phyloP scores from a whole-genome alignment of 371 early-diverging fungal genomes.

The Lichtheimia hyalospora region DNA sequence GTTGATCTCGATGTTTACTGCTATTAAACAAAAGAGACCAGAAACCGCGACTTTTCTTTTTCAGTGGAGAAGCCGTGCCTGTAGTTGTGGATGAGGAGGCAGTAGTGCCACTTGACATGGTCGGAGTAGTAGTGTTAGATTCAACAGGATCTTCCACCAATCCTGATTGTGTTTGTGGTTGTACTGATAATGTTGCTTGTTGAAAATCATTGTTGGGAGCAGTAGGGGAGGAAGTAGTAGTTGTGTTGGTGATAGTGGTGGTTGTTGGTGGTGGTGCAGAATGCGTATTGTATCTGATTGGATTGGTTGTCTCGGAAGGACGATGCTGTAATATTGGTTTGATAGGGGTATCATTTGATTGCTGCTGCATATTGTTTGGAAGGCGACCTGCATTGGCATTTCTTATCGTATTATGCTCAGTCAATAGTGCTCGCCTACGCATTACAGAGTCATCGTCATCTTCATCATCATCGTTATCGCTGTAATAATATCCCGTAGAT shows the following conservation, averaged over 20 bases:
- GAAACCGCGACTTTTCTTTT: slow-evolving; percentile 5
- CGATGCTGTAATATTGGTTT: no score
- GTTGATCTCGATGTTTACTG: no score
- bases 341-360: no score
- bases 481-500: not conserved
- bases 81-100: slow-evolving; percentile 2
- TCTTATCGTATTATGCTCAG: not conserved
- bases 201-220: no score
- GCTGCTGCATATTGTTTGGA: no score
- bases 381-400: no score
- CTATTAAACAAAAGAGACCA: not conserved
- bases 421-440: not conserved
- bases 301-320: no score
- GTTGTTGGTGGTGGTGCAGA: not conserved
- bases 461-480: not conserved
- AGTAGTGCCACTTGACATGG: slow-evolving; percentile 3
- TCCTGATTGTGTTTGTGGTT: not conserved
- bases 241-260: not conserved
- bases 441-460: not conserved
- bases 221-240: not conserved
- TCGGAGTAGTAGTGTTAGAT: slow-evolving; percentile 4
- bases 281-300: not conserved
- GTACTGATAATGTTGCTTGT: not conserved
- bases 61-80: slow-evolving; percentile 3
- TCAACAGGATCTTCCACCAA: not conserved